Conservation (phyloP, 768 basidiomycete genomes). For the Rhizopogon rudus region DNA sequence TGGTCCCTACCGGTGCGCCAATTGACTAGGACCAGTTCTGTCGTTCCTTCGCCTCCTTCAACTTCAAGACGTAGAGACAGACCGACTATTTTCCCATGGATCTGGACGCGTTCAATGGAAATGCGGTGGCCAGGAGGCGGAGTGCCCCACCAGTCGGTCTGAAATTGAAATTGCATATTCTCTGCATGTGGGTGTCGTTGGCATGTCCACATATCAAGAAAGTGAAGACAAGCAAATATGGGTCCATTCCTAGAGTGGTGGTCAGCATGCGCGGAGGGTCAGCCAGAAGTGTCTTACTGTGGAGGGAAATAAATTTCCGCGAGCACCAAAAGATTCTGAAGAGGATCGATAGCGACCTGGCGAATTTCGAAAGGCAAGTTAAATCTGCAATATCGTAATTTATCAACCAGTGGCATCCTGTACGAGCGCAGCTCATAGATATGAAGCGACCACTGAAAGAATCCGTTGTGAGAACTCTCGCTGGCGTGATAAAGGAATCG, state of each 20-base stretch:
- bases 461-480: slow-evolving; percentile 26
- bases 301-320: slow-evolving; percentile 26
- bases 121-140: slow-evolving; percentile 28
- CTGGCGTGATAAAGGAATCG: slow-evolving; percentile 29
- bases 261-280: background rate
- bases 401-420: slow-evolving; percentile 19
- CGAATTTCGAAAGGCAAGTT: slow-evolving; percentile 29
- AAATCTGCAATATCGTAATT: slow-evolving; percentile 25
- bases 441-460: slow-evolving; percentile 27
- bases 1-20: slow-evolving; percentile 21
- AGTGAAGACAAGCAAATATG: slow-evolving; percentile 33
- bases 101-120: slow-evolving; percentile 23
- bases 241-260: slow-evolving; percentile 16
- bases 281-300: slow-evolving; percentile 9
- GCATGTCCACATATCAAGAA: slow-evolving; percentile 53
- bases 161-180: slow-evolving; percentile 22
- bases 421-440: slow-evolving; percentile 30
- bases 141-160: slow-evolving; percentile 30
- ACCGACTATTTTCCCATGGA: slow-evolving; percentile 21
- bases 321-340: slow-evolving; percentile 25
- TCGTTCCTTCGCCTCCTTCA: slow-evolving; percentile 27
- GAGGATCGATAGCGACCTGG: slow-evolving; percentile 26
- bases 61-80: slow-evolving; percentile 24
- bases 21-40: slow-evolving; percentile 24
- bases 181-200: slow-evolving; percentile 45